phyloP scores from a whole-genome alignment of 768 basidiomycete genomes.

The Hebeloma cylindrosporum region DNA sequence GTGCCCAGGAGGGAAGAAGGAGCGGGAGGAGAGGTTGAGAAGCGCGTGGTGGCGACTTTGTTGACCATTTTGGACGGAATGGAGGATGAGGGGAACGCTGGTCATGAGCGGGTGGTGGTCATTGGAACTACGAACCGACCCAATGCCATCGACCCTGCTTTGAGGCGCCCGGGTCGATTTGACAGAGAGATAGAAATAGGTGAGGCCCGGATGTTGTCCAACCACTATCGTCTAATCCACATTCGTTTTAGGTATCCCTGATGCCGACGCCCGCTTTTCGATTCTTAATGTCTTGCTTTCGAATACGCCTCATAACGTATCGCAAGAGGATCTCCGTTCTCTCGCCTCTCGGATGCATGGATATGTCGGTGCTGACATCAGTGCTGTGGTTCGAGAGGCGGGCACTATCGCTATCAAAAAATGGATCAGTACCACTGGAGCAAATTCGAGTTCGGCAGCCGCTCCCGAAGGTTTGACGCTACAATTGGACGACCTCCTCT shows the following conservation, averaged over 20 bases:
- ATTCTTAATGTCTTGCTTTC: conserved; percentile 85
- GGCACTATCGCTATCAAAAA: conserved; percentile 91
- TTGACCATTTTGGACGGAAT: conserved; percentile 95
- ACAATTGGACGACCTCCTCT: conserved; percentile 59
- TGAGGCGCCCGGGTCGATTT: conserved; percentile 87
- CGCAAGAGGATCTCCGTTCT: conserved; percentile 54
- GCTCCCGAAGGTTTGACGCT: conserved; percentile 37
- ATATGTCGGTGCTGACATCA: conserved; percentile 95
- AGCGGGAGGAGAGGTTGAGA: conserved; percentile 93
- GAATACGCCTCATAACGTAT: conserved; percentile 76
- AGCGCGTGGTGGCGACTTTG: conserved; percentile 91
- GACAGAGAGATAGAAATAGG: conserved; percentile 97
- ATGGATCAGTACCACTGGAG: conserved; percentile 46
- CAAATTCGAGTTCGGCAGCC: conserved; percentile 14
- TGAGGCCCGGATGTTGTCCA: conserved; percentile 27
- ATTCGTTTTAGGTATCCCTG: conserved; percentile 73
- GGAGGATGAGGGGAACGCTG: conserved; percentile 47
- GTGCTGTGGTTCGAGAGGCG: conserved; percentile 89
- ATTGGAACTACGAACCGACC: conserved; percentile 96
- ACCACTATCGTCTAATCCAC: conserved; percentile 1
- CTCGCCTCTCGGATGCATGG: conserved; percentile 86
- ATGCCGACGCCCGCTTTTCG: conserved; percentile 76
- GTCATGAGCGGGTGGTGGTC: conserved; percentile 74
- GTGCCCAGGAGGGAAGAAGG: conserved; percentile 89
- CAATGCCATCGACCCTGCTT: conserved; percentile 92